Percentiles rank a stretch among this genome's conserved stretches.
Evolutionary conservation across 441 rosid species (phyloP).

Genomic region (Flueggea neowawraea): DNA sequence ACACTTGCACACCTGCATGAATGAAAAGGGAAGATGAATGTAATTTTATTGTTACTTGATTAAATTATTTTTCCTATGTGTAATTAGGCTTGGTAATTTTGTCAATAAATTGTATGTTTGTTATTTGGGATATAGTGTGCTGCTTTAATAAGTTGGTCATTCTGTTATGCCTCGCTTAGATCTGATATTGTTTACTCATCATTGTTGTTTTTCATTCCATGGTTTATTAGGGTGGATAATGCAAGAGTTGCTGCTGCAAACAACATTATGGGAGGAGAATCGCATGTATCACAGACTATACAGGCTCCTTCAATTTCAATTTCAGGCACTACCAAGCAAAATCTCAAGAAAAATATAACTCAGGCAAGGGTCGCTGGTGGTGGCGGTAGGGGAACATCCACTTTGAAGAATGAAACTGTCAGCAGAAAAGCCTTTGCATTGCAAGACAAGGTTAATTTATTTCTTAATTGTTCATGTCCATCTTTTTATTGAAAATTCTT

Average conservation of each 20-base stretch:
- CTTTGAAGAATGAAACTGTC: constrained; percentile 69
- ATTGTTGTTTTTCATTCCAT: not conserved
- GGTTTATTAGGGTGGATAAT: constrained; percentile 40
- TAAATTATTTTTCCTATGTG: too few relatives aligned
- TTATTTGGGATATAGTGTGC: too few relatives aligned
- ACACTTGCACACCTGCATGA: too few relatives aligned
- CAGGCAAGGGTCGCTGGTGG: constrained; percentile 43
- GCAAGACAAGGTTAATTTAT: constrained; percentile 81
- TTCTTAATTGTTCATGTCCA: constrained; percentile 3
- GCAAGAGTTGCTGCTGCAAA: constrained; percentile 32
- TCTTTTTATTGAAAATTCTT: not conserved
- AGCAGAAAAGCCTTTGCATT: constrained; percentile 81
- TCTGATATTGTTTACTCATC: not conserved
- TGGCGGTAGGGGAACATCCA: constrained; percentile 31
- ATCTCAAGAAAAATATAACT: constrained; percentile 37
- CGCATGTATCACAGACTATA: constrained; percentile 25
- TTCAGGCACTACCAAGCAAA: constrained; percentile 36
- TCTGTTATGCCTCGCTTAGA: not conserved
- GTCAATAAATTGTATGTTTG: too few relatives aligned
- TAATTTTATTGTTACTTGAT: too few relatives aligned
- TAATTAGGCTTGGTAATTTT: too few relatives aligned
- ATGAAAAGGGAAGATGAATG: too few relatives aligned
- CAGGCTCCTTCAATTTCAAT: constrained; percentile 31
- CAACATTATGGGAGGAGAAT: constrained; percentile 31
- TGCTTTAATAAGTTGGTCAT: too few relatives aligned